Base-by-base conservation (phyloP, 768 basidiomycete genomes). In the Neoboletus subvelutipes region DNA sequence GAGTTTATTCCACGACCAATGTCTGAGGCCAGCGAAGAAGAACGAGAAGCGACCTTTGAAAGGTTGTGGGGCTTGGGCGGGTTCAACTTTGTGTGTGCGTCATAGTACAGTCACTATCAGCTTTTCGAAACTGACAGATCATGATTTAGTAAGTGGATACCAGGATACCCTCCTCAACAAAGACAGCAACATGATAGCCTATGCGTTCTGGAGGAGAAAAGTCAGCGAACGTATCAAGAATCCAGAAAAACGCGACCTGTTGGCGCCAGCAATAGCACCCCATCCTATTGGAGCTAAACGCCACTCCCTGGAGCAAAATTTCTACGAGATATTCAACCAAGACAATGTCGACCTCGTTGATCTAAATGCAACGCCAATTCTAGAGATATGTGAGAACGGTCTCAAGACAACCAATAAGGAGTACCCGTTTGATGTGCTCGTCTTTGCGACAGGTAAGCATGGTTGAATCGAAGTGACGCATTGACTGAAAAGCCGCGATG, bases 301-400 rank as follows among this genome's bases (percentile, higher is more conserved):
- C 3, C 52, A 41, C 8, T 56, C 49, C 5, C 12, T 55, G 42
- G 62, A 64, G 31, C 46, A 60, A 46, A 13, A 18, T 17, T 64
- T 42, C 34, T 64, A 64, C 36, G 62, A 63, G 5, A 34, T 47
- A 28, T 41, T 64, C 36, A 51, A 60, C 42, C 63, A 60, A 36
- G 58, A 64, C 1, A 64, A 64, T 6, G 62, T 60, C 2, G 62
- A 64, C 17, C 46, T 64, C 11, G 53, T 64, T 17, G 50, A 64
- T 22, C 3, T 53, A 13, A 60, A 48, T 1, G 47, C 47, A 17
- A 47, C 50, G 0, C 49, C 58, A 1, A 64, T 64, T 18, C 37
- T 50, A 1, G 62, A 64, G 40, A 58, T 64, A 8, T 20, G 3
- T 4, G 45, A 50, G 37, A 56, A 45, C 2, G 62, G 62, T 7